These are phyloP conservation scores for Solanum infundibuliforme DNA, from an alignment of 257 asterid genomes.

Conservation along the genomic window DNA sequence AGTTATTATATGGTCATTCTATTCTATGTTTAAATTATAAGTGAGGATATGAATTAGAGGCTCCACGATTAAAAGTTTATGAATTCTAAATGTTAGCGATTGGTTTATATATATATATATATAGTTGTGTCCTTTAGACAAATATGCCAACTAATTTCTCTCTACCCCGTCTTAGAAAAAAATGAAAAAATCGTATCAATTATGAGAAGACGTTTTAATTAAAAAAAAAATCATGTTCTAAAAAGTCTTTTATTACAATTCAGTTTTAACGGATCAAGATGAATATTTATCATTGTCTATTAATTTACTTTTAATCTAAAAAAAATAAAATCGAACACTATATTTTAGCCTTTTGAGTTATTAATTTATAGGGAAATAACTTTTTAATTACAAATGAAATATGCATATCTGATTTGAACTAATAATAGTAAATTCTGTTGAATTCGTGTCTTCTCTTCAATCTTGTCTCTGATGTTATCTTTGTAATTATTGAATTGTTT, in stretches of 20 bases:
- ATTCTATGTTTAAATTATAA: not conserved
- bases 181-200: not conserved
- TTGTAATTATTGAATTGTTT: not conserved
- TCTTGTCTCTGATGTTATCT: not conserved
- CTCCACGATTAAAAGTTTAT: not conserved
- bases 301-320: not conserved
- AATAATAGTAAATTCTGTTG: not conserved
- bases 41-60: not conserved
- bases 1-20: not conserved
- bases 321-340: not conserved
- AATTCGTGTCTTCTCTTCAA: not conserved
- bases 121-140: too few relatives aligned
- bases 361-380: not conserved
- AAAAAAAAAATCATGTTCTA: not conserved
- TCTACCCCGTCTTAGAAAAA: not conserved
- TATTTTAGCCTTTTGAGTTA: not conserved
- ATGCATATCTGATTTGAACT: not conserved
- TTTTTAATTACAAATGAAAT: not conserved
- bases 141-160: not conserved
- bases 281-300: not conserved
- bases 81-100: too few relatives aligned
- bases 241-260: not conserved
- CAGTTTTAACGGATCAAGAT: not conserved
- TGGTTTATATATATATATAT: too few relatives aligned
- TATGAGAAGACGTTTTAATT: not conserved